Evolutionary conservation across 805 yeast species (phyloP), one percentile per base, ranked within the genome.

Genomic region (Spathaspora passalidarum): DNA sequence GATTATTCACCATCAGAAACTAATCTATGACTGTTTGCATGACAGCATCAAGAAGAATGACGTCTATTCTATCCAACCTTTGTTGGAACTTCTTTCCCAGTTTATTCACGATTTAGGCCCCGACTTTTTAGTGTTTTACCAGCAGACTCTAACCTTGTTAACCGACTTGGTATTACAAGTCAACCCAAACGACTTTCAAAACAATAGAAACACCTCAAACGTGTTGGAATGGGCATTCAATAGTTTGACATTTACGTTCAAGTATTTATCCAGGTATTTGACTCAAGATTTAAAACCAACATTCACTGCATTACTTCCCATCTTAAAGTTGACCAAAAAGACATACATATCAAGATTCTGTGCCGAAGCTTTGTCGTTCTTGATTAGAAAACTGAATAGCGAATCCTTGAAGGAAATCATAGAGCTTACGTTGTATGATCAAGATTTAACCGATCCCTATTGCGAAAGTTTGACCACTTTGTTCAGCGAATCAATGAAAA

Each of bases 21-120:
- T 68, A 32, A 84, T 94, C 34, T 86, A 61, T 21, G 72, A 74
- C 5, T 53, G 75, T 4, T 66, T 94, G 32, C 59, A 65, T 22
- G 52, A 51, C 8, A 75, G 77, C 46, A 75, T 86, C 32, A 56
- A 62, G 14, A 65, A 70, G 32, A 79, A 82, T 49, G 96, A 94
- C 59, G 73, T 75, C 18, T 69, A 84, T 46, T 81, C 96, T 1
- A 66, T 87, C 38, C 94, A 90, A 61, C 92, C 98, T 3, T 60
- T 88, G 22, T 64, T 89, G 42, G 99, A 94, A 60, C 60, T 69
- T 44, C 62, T 90, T 19, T 79, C 96, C 0, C 96, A 90, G 57
- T 85, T 94, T 55, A 83, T 90, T 35, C 97, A 88, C 56, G 99
- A 92, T 68, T 68, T 92, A 50, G 97, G 97, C 8, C 84, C 92